Evolutionary conservation across 768 basidiomycete species (phyloP), one percentile per base, ranked within the genome.

Genomic region (Phaffia tasmanica): DNA sequence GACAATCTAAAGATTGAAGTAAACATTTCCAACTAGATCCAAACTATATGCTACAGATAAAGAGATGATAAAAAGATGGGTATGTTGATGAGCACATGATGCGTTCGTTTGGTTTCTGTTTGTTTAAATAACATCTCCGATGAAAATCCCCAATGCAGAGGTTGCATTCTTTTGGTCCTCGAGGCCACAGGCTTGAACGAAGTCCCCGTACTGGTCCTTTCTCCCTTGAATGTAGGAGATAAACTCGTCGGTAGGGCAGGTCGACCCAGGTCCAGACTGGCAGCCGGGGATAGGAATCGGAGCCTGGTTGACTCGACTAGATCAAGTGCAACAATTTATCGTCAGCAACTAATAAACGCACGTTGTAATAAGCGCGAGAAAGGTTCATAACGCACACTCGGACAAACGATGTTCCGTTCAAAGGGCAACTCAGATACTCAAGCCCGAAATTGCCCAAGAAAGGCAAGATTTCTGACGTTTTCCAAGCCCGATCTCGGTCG

Each of bases 301-400:
- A 25, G 60, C 60, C 25, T 61, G 60, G 47, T 61, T 61, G 14
- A 61, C 60, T 11, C 47, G 60, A 14, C 60, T 61, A 49, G 29
- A 18, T 48, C 23, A 15, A 21, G 21, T 15, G 35, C 15, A 46
- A 35, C 21, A 19, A 59, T 19, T 32, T 16, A 59, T 18, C 16
- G n/a, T 30, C 27, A 42, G 57, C 18, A 3, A 59, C n/a, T 2
- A 5, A 30, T 7, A 35, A 19, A 46, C 35, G 11, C 35, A 42
- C 6, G 11, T 42, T 3, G 30, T 32, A 1, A 46, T 6, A 30
- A 46, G 30, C 15, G 35, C 32, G 6, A 32, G 57, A 19, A 5
- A 32, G 57, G 32, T 3, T 7, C 5, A n/a, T 19, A 46, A 61
- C 60, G 5, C 16, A 61, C 60, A 61, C 60, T 48, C 60, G 35